Percentiles rank a stretch among this genome's conserved stretches.
Evolutionary conservation across 2,329 filamentous ascomycete genomes (phyloP).

Genomic region (Decorospora gaudefroyi): DNA sequence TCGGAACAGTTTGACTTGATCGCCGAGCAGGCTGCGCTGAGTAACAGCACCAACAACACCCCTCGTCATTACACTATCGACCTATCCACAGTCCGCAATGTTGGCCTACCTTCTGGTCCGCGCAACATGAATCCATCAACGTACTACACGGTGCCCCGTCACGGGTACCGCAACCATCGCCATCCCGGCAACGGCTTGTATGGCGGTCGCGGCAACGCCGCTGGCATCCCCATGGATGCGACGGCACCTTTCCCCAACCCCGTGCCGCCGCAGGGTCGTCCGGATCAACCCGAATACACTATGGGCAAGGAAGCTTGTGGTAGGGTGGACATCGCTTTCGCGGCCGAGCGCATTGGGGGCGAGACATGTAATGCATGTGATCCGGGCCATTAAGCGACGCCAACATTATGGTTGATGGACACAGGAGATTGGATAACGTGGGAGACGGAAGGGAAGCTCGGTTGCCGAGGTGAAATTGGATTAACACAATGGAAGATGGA

Average conservation of each 20-base stretch:
- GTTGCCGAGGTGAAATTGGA: background rate
- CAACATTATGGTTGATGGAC: background rate
- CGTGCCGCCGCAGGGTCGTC: constrained; percentile 30
- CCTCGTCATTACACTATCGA: constrained; percentile 9
- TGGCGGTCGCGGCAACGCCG: constrained; percentile 12
- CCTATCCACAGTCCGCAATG: constrained; percentile 21
- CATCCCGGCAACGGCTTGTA: constrained; percentile 33
- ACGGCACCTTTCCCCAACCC: constrained; percentile 41
- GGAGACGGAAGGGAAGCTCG: background rate
- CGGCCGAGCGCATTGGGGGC: constrained; percentile 6
- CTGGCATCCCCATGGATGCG: constrained; percentile 37
- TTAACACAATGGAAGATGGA: background rate
- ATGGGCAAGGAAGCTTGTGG: constrained; percentile 10
- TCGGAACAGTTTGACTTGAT: constrained; percentile 21
- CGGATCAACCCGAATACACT: constrained; percentile 3
- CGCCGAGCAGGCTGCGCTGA: constrained; percentile 12
- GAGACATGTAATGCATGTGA: constrained; percentile 11
- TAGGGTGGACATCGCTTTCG: constrained; percentile 6
- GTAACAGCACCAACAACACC: constrained; percentile 6
- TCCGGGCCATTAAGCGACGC: constrained; percentile 5
- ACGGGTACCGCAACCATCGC: constrained; percentile 4
- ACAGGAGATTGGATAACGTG: background rate
- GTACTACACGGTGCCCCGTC: constrained; percentile 5
- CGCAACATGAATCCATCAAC: constrained; percentile 1
- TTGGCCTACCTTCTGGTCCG: constrained; percentile 7